Evolutionary conservation across 2,329 filamentous ascomycete species (phyloP), one percentile per base, ranked within the genome.

Genomic region (Nemania abortiva): DNA sequence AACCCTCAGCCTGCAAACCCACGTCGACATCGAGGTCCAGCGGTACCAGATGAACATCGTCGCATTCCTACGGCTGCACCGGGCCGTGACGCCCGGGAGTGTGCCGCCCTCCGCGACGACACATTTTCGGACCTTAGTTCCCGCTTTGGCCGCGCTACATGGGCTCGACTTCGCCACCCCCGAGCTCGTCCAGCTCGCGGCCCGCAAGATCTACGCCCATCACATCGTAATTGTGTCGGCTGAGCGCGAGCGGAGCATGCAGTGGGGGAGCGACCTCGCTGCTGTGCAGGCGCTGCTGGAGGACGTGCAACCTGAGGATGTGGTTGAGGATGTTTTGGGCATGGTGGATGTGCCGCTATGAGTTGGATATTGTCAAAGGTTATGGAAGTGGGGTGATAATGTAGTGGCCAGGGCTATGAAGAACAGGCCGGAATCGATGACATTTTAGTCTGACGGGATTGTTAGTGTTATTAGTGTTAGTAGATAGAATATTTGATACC

Each of bases 31-130:
- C 22, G 94, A 98, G 73, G 88, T 98, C 2, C 85, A 89, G 66
- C 89, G 93, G 52, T 98, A 98, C 79, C 87, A 95, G 67, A 91
- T 95, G 84, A 95, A 98, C 80, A 89, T 98, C 45, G 84, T 95
- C 59, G 89, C 94, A 2, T 98, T 97, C 78, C 86, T 98, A 73
- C 91, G 96, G 31, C 87, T 97, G 79, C 95, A 97, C 80, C 91
- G 95, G 62, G 95, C 93, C 57, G 92, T 98, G 29, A 88, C 72
- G 0, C 74, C 88, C 20, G 89, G 91, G 15, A 93, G 94, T 50
- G 88, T 97, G 59, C 91, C 93, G 13, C 91, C 95, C 0, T 82
- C 87, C 47, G 93, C 94, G 0, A 97, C 94, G 1, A 88, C 89
- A 56, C 91, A 97, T 76, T 90, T 98, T 66, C 86, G 88, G 52